Conservation (phyloP, 2,329 filamentous ascomycete genomes). For the Fusarium sp. region DNA sequence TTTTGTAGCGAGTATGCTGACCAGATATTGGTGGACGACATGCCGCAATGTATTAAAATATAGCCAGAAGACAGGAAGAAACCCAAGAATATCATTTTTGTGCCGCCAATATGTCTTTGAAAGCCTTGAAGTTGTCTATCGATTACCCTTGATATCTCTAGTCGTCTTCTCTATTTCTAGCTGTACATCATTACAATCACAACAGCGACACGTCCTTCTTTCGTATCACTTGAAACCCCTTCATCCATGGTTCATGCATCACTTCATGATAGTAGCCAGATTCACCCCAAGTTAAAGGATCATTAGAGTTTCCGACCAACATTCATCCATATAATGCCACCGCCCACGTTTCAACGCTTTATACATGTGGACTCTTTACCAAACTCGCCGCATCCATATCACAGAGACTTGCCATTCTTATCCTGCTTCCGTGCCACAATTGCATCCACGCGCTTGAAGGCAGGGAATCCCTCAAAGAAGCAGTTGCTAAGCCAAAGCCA, state of each 20-base stretch:
- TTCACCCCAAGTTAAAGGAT: background rate
- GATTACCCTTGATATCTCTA: background rate
- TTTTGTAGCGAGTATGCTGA: background rate
- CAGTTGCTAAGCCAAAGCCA: slow-evolving; percentile 62
- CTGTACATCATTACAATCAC: background rate
- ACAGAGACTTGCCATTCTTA: slow-evolving; percentile 47
- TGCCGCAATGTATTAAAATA: no score
- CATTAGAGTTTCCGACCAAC: no score
- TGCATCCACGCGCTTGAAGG: slow-evolving; percentile 62
- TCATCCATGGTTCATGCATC: background rate
- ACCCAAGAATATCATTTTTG: no score
- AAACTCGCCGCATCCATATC: background rate
- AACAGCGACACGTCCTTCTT: background rate
- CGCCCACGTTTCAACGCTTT: background rate
- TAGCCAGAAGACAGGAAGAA: background rate
- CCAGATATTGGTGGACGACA: background rate
- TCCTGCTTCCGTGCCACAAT: slow-evolving; percentile 56
- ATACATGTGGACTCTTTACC: background rate
- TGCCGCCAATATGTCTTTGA: background rate
- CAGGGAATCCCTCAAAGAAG: slow-evolving; percentile 63
- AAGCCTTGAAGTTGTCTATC: background rate
- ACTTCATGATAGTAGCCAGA: background rate
- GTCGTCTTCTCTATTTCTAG: background rate
- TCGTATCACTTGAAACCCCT: background rate
- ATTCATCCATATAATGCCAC: background rate